Evolutionary conservation across 345 rosid genomes (phyloP).

Genomic region (Turritis glabra): DNA sequence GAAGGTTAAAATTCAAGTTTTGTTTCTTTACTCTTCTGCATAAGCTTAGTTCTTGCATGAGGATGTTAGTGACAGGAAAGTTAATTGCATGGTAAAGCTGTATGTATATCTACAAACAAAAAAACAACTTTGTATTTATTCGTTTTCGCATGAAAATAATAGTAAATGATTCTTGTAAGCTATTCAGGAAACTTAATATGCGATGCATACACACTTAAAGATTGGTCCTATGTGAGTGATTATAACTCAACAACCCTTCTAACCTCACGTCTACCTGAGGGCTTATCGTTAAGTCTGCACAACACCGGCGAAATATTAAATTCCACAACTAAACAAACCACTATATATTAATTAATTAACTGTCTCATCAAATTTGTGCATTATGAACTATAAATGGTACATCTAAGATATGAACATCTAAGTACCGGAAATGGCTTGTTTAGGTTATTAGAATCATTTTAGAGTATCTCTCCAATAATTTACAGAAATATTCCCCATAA

Average conservation of each 20-base stretch:
- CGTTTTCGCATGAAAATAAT: conserved; percentile 14
- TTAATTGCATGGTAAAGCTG: conserved; percentile 16
- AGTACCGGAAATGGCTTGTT: background rate
- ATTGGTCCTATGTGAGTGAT: background rate
- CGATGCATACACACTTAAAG: background rate
- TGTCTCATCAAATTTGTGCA: too few species aligned
- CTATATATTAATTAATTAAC: too few species aligned
- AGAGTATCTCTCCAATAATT: background rate
- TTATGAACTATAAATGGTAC: too few species aligned
- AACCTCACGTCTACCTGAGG: too few species aligned
- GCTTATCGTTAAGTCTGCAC: too few species aligned
- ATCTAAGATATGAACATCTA: too few species aligned
- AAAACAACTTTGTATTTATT: conserved; percentile 21
- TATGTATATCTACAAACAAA: conserved; percentile 31
- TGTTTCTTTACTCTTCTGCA: conserved; percentile 13
- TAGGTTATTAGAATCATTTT: background rate
- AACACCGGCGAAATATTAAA: too few species aligned
- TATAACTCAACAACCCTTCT: background rate
- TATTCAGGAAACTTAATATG: background rate
- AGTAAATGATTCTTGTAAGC: conserved; percentile 26
- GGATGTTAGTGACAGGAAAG: conserved; percentile 29
- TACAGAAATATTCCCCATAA: background rate
- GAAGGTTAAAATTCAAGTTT: conserved; percentile 22
- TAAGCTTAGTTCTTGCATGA: conserved; percentile 10
- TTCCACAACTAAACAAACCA: too few species aligned